A percentile compares a stretch with the other conserved stretches of the same genome.
Conservation (phyloP, 2,329 filamentous ascomycete genomes). For the Fusarium longipes region DNA sequence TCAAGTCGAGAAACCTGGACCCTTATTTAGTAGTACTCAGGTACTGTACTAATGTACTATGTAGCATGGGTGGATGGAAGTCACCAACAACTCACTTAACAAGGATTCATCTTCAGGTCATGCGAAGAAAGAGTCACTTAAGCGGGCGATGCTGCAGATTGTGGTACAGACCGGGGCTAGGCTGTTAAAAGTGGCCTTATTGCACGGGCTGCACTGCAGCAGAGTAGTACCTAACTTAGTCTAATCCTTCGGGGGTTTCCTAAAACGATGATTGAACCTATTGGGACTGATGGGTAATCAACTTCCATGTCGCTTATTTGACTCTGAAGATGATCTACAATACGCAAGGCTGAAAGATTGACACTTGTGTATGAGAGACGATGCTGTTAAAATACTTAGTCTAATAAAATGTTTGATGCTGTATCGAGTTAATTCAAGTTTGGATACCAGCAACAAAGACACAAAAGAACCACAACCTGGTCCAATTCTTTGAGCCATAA, state of each 20-base stretch:
- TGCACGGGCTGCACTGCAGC: too few species aligned
- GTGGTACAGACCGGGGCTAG: slow-evolving; percentile 51
- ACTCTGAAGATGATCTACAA: neutral
- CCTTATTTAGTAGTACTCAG: too few species aligned
- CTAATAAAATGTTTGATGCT: neutral
- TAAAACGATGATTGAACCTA: neutral
- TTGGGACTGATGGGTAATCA: too few species aligned
- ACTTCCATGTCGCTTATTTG: neutral
- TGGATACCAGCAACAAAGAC: neutral
- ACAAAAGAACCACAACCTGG: neutral
- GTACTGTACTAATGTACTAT: too few species aligned
- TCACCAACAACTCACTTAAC: neutral
- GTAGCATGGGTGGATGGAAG: too few species aligned
- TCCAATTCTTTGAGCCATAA: neutral
- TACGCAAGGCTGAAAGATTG: neutral
- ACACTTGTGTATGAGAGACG: neutral
- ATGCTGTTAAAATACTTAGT: neutral
- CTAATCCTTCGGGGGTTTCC: slow-evolving; percentile 1
- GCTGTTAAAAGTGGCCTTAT: neutral
- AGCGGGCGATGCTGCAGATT: slow-evolving; percentile 57
- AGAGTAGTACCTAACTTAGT: too few species aligned
- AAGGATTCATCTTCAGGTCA: slow-evolving; percentile 51
- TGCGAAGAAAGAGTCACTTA: slow-evolving; percentile 55
- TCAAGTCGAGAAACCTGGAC: slow-evolving; percentile 7
- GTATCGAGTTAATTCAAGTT: too few species aligned